Percentiles rank a stretch among this genome's conserved stretches.
Evolutionary conservation across 2,329 filamentous ascomycete genomes (phyloP).

Genomic region (Colletotrichum theobromicola): DNA sequence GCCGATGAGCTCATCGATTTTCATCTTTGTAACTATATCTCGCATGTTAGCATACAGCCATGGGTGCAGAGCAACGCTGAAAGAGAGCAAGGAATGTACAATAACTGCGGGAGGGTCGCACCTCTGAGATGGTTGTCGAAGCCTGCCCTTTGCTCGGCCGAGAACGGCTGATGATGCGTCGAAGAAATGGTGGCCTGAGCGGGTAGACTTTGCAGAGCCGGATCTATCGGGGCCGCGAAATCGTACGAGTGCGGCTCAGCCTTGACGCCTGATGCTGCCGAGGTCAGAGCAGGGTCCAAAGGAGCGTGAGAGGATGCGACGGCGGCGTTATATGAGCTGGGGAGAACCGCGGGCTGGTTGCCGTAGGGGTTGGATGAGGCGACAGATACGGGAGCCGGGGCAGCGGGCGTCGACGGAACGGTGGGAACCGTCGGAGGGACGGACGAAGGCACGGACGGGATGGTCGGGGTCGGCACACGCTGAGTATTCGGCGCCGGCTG

Average conservation of each 20-base stretch:
- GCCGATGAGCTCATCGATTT: slow-evolving; percentile 74
- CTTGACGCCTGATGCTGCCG: slow-evolving; percentile 38
- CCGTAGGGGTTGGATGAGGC: slow-evolving; percentile 46
- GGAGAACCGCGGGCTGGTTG: slow-evolving; percentile 48
- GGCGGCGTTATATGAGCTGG: slow-evolving; percentile 40
- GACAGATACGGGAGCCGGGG: slow-evolving; percentile 27
- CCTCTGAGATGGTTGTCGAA: slow-evolving; percentile 52
- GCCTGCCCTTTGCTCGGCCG: slow-evolving; percentile 25
- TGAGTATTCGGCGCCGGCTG: slow-evolving; percentile 68
- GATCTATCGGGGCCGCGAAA: slow-evolving; percentile 68
- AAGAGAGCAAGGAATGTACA: slow-evolving; percentile 32
- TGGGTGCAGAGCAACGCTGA: slow-evolving; percentile 28
- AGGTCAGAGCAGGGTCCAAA: slow-evolving; percentile 27
- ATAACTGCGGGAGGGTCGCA: slow-evolving; percentile 41
- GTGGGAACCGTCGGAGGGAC: slow-evolving; percentile 26
- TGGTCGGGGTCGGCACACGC: slow-evolving; percentile 35
- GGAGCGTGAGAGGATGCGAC: slow-evolving; percentile 28
- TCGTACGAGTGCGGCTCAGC: slow-evolving; percentile 50
- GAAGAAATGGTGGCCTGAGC: slow-evolving; percentile 33
- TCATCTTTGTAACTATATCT: slow-evolving; percentile 66
- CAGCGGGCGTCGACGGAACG: slow-evolving; percentile 24
- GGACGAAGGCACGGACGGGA: slow-evolving; percentile 40
- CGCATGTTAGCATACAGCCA: slow-evolving; percentile 47
- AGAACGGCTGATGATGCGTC: slow-evolving; percentile 30
- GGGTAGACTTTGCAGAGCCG: slow-evolving; percentile 59